Conservation (phyloP, 177 flowering plant species). For the Vitis hybrid region DNA sequence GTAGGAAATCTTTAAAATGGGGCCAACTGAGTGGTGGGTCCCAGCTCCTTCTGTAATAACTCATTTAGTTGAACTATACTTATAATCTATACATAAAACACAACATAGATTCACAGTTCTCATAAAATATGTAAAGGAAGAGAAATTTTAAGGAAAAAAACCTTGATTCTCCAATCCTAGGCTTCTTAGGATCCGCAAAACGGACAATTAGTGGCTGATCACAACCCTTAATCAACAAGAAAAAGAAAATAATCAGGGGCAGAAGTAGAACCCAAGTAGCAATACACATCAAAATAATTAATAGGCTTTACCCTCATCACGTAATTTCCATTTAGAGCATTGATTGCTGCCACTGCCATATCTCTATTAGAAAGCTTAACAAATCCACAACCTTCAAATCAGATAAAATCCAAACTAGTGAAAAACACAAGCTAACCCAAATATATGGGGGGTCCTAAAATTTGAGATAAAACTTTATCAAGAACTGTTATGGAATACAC, state of each 20-base stretch:
- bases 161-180: slow-evolving; percentile 51
- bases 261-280: neutral
- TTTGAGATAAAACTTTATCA: neutral
- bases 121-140: neutral
- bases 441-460: neutral
- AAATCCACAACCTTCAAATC: slow-evolving; percentile 56
- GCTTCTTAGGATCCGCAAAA: slow-evolving; percentile 68
- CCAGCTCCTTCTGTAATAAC: neutral
- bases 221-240: slow-evolving; percentile 45
- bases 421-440: neutral
- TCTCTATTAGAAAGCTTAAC: slow-evolving; percentile 45
- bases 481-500: neutral
- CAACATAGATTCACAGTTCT: neutral
- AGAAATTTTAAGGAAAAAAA: slow-evolving; percentile 9
- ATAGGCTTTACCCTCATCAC: slow-evolving; percentile 46
- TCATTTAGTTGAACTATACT: neutral
- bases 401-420: slow-evolving; percentile 6
- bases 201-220: slow-evolving; percentile 64
- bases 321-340: slow-evolving; percentile 51
- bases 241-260: neutral
- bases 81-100: neutral
- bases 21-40: too few species aligned
- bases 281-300: neutral
- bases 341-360: slow-evolving; percentile 70
- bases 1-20: too few species aligned